Base-by-base conservation (phyloP, 1,284 basidiomycete species). In the Ceratobasidium sp. region DNA sequence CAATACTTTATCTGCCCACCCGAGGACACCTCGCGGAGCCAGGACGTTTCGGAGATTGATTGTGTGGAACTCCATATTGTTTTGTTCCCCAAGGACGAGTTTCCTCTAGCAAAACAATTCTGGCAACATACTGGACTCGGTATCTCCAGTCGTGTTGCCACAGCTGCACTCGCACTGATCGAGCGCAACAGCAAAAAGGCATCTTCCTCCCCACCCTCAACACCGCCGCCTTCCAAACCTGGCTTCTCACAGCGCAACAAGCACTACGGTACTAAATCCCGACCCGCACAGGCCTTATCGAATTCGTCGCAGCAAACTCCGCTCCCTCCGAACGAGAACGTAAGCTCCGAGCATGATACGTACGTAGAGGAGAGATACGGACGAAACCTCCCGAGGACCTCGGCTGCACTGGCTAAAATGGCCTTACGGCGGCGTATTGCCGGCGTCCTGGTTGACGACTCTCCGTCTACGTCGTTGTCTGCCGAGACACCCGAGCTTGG, bases 51-150 rank as follows among this genome's bases (percentile, higher is more conserved):
- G 70, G 76, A 78, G 66, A 75, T 81, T 61, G 59, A 70, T 57
- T 75, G 77, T 73, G 75, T 77, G 76, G 88, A 91, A 75, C 84
- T 96, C 0, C 89, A 96, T 80, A 92, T 97, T 76, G 90, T 92
- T 11, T 84, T 98, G 23, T 95, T 96, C 81, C 88, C 89, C 4
- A 82, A 84, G 14, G 84, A 88, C n/a, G 80, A 86, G 2, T 92
- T 88, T 77, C 79, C 87, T 0, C 79, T 92, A 4, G 95, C 94
- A 14, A 98, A 95, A 81, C 87, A 94, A 79, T 98, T 96, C 81
- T 98, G 97, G 96, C 96, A 98, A 78, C 96, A 98, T 79, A 91
- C 93, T 0, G 97, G 97, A 0, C 84, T 93, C 75, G 96, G 96
- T 0, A 91, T 99, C 63, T 94, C 92, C 1, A 96, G 93, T 75